Conservation (phyloP, 2,329 filamentous ascomycete genomes). For the Anthostomella pinea region DNA sequence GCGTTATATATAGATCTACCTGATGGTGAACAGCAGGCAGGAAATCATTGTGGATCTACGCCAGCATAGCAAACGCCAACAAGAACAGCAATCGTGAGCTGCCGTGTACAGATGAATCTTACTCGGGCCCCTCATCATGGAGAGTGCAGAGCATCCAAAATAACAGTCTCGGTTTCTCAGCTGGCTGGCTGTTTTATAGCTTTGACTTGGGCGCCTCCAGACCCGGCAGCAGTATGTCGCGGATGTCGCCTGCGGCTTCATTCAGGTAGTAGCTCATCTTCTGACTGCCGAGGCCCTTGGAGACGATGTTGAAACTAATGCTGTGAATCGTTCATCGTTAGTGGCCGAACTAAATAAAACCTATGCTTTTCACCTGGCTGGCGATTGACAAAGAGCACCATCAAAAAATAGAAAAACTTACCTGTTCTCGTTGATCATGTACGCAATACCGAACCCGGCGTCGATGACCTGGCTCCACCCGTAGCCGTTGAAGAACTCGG, state of each 20-base stretch:
- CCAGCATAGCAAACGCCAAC: too few relatives aligned
- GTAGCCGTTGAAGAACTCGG: slow-evolving; percentile 98
- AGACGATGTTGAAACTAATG: slow-evolving; percentile 97
- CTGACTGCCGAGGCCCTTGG: slow-evolving; percentile 84
- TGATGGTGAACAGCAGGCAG: too few relatives aligned
- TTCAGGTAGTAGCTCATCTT: slow-evolving; percentile 91
- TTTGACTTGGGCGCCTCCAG: slow-evolving; percentile 82
- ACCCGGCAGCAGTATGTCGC: slow-evolving; percentile 79
- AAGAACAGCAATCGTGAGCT: too few relatives aligned
- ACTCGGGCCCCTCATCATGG: too few relatives aligned
- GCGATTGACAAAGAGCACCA: not conserved
- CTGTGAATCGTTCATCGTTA: slow-evolving; percentile 42
- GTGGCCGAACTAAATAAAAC: not conserved
- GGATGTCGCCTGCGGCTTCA: slow-evolving; percentile 86
- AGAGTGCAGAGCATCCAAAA: too few relatives aligned
- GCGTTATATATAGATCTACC: too few relatives aligned
- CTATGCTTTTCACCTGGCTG: too few relatives aligned
- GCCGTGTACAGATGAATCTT: too few relatives aligned
- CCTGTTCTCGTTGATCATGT: slow-evolving; percentile 99
- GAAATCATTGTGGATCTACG: too few relatives aligned
- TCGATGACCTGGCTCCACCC: slow-evolving; percentile 98
- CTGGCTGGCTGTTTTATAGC: slow-evolving; percentile 54
- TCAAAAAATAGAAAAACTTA: slow-evolving; percentile 38
- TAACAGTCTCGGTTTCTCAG: not conserved
- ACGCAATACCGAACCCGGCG: slow-evolving; percentile 93